These are phyloP conservation scores for Prunus mume DNA, from an alignment of 306 rosid species.

Conservation along the genomic window DNA sequence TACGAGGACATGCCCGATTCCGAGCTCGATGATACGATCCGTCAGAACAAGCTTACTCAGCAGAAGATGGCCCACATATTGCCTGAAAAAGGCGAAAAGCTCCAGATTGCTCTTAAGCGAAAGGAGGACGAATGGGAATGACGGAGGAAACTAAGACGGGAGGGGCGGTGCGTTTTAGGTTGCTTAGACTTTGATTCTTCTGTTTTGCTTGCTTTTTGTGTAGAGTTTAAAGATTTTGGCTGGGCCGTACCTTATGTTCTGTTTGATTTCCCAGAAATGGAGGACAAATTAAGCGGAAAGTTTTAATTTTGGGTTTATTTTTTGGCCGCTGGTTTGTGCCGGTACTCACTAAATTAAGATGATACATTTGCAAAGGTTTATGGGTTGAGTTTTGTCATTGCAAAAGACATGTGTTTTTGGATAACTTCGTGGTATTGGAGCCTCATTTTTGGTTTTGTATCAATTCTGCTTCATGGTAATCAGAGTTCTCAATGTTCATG, in stretches of 20 bases:
- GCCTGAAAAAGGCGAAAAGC: constrained; percentile 61
- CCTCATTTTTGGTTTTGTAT: background rate
- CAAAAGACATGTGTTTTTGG: background rate
- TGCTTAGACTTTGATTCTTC: constrained; percentile 3
- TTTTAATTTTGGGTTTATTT: background rate
- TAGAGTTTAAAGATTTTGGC: background rate
- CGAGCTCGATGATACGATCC: constrained; percentile 35
- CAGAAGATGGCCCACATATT: background rate
- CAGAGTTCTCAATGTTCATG: background rate
- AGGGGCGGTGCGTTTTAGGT: constrained; percentile 17
- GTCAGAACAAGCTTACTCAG: constrained; percentile 10
- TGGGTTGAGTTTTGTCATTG: background rate
- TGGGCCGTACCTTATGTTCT: background rate
- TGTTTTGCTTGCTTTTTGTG: background rate
- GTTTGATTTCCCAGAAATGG: constrained; percentile 6
- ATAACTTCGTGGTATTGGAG: background rate
- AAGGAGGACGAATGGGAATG: constrained; percentile 41
- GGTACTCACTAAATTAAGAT: background rate
- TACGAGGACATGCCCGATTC: constrained; percentile 15
- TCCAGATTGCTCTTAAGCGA: constrained; percentile 18
- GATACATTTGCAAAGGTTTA: background rate
- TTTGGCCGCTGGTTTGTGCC: background rate
- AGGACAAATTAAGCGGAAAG: background rate
- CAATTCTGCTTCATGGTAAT: background rate
- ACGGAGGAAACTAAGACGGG: constrained; percentile 36